Percentiles rank a stretch among this genome's conserved stretches.
Conservation (phyloP, 2,329 filamentous ascomycete species). For the Xylariaceae sp. region DNA sequence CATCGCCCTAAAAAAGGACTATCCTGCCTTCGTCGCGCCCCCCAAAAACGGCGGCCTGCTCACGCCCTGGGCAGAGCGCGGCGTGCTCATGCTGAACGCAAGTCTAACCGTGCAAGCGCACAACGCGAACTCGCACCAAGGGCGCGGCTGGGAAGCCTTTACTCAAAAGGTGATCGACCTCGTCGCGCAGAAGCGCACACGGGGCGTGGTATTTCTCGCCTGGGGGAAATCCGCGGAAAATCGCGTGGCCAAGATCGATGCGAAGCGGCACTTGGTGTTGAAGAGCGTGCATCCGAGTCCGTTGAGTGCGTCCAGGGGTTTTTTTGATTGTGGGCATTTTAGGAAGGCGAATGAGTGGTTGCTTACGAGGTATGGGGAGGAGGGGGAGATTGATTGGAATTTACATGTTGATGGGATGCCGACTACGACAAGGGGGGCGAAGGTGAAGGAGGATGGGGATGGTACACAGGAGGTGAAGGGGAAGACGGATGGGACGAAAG, state of each 20-base stretch:
- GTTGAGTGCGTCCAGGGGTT: slow-evolving; percentile 77
- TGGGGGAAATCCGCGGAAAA: slow-evolving; percentile 86
- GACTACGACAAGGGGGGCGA: slow-evolving; percentile 10
- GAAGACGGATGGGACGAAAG: not conserved
- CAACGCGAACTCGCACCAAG: slow-evolving; percentile 78
- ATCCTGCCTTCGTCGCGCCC: slow-evolving; percentile 70
- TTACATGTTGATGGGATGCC: slow-evolving; percentile 37
- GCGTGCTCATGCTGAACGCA: slow-evolving; percentile 89
- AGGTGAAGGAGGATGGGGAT: not conserved
- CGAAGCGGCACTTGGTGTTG: slow-evolving; percentile 71
- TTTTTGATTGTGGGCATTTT: slow-evolving; percentile 80
- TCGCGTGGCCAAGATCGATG: slow-evolving; percentile 68
- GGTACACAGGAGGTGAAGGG: not conserved
- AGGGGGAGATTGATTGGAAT: slow-evolving; percentile 81
- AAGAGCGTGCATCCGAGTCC: slow-evolving; percentile 89
- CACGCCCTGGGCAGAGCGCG: slow-evolving; percentile 88
- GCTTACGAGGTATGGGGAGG: slow-evolving; percentile 67
- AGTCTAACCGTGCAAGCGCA: slow-evolving; percentile 89
- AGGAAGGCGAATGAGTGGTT: slow-evolving; percentile 82
- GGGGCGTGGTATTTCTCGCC: slow-evolving; percentile 88
- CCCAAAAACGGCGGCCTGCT: slow-evolving; percentile 75
- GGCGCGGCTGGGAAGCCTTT: slow-evolving; percentile 86
- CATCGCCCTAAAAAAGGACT: slow-evolving; percentile 79
- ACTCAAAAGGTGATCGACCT: slow-evolving; percentile 89
- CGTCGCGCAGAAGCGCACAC: slow-evolving; percentile 68